Percentiles rank a stretch among this genome's conserved stretches.
Evolutionary conservation across 2,329 filamentous ascomycete genomes (phyloP).

Genomic region (Epichloe sp.): DNA sequence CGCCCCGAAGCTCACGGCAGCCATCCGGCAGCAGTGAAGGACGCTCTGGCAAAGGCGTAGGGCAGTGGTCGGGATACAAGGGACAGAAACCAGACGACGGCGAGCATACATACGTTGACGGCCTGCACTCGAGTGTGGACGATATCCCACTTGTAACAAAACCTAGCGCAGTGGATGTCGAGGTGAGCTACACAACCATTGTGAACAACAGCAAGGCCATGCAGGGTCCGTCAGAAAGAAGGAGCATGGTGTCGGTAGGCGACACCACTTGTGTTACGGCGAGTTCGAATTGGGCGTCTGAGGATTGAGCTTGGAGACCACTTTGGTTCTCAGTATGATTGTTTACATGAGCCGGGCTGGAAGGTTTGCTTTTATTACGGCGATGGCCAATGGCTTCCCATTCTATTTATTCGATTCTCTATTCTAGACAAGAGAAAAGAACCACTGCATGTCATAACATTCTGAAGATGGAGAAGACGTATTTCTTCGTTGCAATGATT

Average conservation of each 20-base stretch:
- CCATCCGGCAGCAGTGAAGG: conserved; percentile 2
- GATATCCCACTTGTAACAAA: conserved; percentile 13
- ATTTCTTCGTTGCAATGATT: too few species aligned
- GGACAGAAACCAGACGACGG: conserved; percentile 9
- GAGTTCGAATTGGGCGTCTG: too few species aligned
- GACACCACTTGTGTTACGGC: background rate
- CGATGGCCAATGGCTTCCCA: background rate
- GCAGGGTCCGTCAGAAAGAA: background rate
- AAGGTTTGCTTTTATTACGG: background rate
- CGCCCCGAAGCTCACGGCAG: conserved; percentile 2
- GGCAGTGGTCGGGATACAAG: conserved; percentile 7
- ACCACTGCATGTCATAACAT: too few species aligned
- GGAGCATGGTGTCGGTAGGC: background rate
- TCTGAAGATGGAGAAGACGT: too few species aligned
- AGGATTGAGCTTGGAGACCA: background rate
- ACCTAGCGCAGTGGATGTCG: background rate
- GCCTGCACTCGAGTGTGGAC: conserved; percentile 13
- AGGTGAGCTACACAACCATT: background rate
- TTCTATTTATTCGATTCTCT: background rate
- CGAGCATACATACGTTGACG: conserved; percentile 9
- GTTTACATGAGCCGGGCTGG: background rate
- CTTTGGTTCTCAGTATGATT: background rate
- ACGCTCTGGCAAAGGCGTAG: background rate
- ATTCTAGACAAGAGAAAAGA: too few species aligned
- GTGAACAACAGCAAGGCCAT: background rate